phyloP scores from a whole-genome alignment of 768 basidiomycete genomes.

The Kwoniella newhampshirensis region DNA sequence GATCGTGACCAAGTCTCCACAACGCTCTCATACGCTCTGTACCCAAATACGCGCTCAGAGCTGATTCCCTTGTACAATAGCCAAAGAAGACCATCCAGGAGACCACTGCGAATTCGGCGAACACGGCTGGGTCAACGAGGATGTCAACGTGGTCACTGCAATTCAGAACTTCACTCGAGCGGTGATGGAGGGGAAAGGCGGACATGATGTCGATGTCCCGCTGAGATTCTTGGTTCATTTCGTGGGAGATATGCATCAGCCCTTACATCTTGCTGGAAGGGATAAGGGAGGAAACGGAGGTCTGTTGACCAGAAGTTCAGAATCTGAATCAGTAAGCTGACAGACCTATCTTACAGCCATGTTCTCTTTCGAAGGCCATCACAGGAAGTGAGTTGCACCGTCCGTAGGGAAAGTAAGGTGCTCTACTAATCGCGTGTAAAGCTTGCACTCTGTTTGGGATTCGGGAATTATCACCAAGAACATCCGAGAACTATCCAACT shows the following conservation, averaged over 20 bases:
- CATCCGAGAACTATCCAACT: slow-evolving; percentile 76
- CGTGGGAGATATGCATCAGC: slow-evolving; percentile 89
- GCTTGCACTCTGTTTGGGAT: slow-evolving; percentile 90
- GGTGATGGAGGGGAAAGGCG: slow-evolving; percentile 55
- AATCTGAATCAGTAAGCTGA: slow-evolving; percentile 1
- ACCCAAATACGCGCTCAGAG: no score
- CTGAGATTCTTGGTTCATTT: slow-evolving; percentile 92
- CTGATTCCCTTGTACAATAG: slow-evolving; percentile 17
- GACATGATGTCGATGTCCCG: slow-evolving; percentile 63
- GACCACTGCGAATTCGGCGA: slow-evolving; percentile 73
- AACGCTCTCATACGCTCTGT: background rate
- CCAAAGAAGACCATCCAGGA: slow-evolving; percentile 72
- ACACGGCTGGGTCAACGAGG: slow-evolving; percentile 63
- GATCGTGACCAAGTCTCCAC: background rate
- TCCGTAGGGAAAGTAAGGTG: no score
- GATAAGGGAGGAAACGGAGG: slow-evolving; percentile 82
- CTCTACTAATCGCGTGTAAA: slow-evolving; percentile 43
- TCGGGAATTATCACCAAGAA: slow-evolving; percentile 74
- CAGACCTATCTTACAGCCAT: slow-evolving; percentile 55
- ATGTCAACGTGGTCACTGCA: slow-evolving; percentile 71
- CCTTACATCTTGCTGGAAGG: slow-evolving; percentile 83
- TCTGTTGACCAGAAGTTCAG: slow-evolving; percentile 31
- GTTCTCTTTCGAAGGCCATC: slow-evolving; percentile 69
- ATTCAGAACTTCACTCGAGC: slow-evolving; percentile 72
- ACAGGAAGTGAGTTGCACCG: slow-evolving; percentile 62